Evolutionary conservation across 179 eudicot species (phyloP).

Genomic region (Spergularia azorica): DNA sequence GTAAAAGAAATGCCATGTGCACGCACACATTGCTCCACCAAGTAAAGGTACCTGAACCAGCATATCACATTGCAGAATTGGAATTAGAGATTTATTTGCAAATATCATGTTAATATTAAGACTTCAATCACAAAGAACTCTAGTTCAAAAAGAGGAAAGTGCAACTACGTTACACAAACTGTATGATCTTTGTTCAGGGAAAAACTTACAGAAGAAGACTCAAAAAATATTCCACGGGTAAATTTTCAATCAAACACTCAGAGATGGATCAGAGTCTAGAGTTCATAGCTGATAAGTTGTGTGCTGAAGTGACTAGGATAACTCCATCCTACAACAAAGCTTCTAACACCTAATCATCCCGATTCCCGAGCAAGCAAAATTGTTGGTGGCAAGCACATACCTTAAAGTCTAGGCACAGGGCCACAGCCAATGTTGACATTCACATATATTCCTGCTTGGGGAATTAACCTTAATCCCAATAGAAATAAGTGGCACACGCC

Average conservation of each 20-base stretch:
- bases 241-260: neutral
- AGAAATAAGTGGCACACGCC: neutral
- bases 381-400: neutral
- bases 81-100: constrained; percentile 1
- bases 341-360: neutral
- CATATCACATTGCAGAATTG: constrained; percentile 9
- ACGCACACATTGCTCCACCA: constrained; percentile 97
- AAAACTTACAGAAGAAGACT: neutral
- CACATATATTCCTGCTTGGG: neutral
- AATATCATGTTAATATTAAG: neutral
- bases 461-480: neutral
- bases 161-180: neutral
- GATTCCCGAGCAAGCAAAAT: neutral
- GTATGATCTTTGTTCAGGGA: constrained; percentile 6
- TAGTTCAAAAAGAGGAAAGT: neutral
- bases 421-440: neutral
- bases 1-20: constrained; percentile 99
- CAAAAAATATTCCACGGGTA: neutral
- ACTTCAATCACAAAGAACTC: constrained; percentile 2
- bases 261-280: neutral
- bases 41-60: constrained; percentile 77
- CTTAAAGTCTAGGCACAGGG: neutral
- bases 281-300: neutral
- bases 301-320: neutral
- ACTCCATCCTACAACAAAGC: constrained; percentile 1